Percentiles rank a stretch among this genome's conserved stretches.
Conservation (phyloP, 2,329 filamentous ascomycete genomes). For the Ophiostoma sp. region DNA sequence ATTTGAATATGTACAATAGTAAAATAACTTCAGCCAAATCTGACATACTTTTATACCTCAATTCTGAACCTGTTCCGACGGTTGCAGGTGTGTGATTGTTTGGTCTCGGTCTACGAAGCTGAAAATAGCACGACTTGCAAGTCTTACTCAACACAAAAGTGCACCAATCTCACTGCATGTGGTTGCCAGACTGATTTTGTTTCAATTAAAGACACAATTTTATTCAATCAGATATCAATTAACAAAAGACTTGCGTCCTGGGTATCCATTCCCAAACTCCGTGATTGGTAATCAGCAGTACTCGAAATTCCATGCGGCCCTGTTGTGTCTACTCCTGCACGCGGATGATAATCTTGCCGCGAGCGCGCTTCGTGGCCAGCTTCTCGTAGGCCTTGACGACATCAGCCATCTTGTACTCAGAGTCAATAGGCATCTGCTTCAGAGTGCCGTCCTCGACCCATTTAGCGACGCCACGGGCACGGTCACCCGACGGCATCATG, state of each 20-base stretch:
- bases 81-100: neutral
- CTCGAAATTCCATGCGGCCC: neutral
- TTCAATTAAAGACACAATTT: neutral
- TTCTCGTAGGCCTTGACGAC: constrained; percentile 33
- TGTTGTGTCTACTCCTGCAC: constrained; percentile 32
- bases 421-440: constrained; percentile 32
- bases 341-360: constrained; percentile 35
- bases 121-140: neutral
- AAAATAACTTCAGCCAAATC: neutral
- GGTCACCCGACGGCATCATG: constrained; percentile 31
- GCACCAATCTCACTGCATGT: neutral
- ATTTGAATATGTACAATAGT: neutral
- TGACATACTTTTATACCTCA: neutral
- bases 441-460: constrained; percentile 32
- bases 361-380: constrained; percentile 32
- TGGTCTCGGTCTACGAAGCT: neutral
- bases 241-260: neutral
- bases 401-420: constrained; percentile 33
- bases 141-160: neutral
- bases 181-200: neutral
- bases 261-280: constrained; percentile 7
- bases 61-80: too few relatives aligned
- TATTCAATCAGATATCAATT: neutral
- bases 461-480: constrained; percentile 30
- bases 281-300: neutral